phyloP scores from a whole-genome alignment of 768 basidiomycete genomes.

The Heimioporus sp. region DNA sequence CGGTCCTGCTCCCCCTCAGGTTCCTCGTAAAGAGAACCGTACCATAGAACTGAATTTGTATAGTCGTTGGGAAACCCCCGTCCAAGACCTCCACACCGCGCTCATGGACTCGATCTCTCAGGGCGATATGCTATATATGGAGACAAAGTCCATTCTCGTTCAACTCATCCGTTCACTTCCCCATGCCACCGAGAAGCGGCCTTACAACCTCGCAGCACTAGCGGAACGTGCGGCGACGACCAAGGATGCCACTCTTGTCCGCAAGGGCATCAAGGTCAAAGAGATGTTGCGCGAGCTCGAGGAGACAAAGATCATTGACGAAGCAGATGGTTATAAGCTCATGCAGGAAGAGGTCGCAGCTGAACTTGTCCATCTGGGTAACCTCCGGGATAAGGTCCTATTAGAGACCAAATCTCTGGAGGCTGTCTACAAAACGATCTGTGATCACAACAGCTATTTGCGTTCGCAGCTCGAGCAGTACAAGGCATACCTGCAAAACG shows the following conservation, averaged over 20 bases:
- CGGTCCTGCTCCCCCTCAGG: slow-evolving; percentile 89
- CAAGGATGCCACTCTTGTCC: slow-evolving; percentile 92
- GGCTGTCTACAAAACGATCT: slow-evolving; percentile 98
- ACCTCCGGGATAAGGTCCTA: slow-evolving; percentile 92
- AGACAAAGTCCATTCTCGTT: slow-evolving; percentile 98
- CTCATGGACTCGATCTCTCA: slow-evolving; percentile 97
- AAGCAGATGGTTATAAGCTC: slow-evolving; percentile 79
- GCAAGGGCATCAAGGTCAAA: slow-evolving; percentile 98
- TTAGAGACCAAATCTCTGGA: slow-evolving; percentile 91
- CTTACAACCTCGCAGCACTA: slow-evolving; percentile 83
- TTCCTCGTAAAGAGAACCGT: slow-evolving; percentile 97
- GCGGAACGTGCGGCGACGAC: slow-evolving; percentile 97
- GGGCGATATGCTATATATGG: slow-evolving; percentile 99
- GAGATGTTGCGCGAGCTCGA: slow-evolving; percentile 98
- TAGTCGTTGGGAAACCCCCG: slow-evolving; percentile 98
- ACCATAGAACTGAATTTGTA: slow-evolving; percentile 90
- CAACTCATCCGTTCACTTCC: slow-evolving; percentile 96
- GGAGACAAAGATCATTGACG: slow-evolving; percentile 83
- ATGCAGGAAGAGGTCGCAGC: slow-evolving; percentile 98
- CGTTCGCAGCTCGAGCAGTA: slow-evolving; percentile 97
- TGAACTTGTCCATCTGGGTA: slow-evolving; percentile 94
- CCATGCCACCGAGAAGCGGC: slow-evolving; percentile 75
- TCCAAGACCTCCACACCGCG: slow-evolving; percentile 95
- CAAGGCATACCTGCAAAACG: slow-evolving; percentile 98
- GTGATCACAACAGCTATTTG: slow-evolving; percentile 98